phyloP scores from a whole-genome alignment of 2,329 filamentous ascomycete genomes.

The Emmonsiellopsis sp. region DNA sequence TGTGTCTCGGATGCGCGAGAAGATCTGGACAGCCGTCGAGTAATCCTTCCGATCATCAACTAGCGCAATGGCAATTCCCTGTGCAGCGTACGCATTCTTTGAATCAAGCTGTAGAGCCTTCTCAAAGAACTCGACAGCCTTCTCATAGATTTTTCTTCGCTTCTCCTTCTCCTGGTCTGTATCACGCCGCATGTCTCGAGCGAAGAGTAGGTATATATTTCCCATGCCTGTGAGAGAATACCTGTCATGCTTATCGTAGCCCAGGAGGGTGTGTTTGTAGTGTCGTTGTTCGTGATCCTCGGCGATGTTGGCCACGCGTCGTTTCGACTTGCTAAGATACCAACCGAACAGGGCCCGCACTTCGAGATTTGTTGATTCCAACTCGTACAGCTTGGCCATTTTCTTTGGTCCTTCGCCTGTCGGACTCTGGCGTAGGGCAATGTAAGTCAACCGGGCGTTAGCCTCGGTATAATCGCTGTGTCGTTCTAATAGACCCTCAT shows the following conservation, averaged over 20 bases:
- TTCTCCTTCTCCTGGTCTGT: conserved; percentile 87
- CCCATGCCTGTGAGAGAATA: conserved; percentile 96
- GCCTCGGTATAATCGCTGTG: conserved; percentile 92
- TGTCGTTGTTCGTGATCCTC: conserved; percentile 90
- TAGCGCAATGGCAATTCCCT: conserved; percentile 88
- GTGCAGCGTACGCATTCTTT: conserved; percentile 90
- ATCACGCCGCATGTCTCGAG: conserved; percentile 88
- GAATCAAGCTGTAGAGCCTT: conserved; percentile 93
- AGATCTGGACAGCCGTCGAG: conserved; percentile 71
- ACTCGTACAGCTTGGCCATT: conserved; percentile 75
- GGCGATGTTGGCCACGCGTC: conserved; percentile 65
- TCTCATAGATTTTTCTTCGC: conserved; percentile 73
- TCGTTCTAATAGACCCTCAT: conserved; percentile 72
- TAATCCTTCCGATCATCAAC: conserved; percentile 91
- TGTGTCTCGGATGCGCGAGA: conserved; percentile 83
- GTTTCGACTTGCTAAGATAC: conserved; percentile 86
- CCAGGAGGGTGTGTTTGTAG: conserved; percentile 90
- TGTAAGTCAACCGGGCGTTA: conserved; percentile 77
- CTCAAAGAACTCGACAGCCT: conserved; percentile 96
- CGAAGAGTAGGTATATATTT: conserved; percentile 79
- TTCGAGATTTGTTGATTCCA: conserved; percentile 76
- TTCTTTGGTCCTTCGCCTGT: conserved; percentile 79
- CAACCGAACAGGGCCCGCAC: conserved; percentile 89
- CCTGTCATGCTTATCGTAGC: conserved; percentile 94
- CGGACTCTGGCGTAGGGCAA: conserved; percentile 70